These are phyloP conservation scores for Luzula sylvatica DNA, from an alignment of 176 grass and related monocot species.

Conservation along the genomic window DNA sequence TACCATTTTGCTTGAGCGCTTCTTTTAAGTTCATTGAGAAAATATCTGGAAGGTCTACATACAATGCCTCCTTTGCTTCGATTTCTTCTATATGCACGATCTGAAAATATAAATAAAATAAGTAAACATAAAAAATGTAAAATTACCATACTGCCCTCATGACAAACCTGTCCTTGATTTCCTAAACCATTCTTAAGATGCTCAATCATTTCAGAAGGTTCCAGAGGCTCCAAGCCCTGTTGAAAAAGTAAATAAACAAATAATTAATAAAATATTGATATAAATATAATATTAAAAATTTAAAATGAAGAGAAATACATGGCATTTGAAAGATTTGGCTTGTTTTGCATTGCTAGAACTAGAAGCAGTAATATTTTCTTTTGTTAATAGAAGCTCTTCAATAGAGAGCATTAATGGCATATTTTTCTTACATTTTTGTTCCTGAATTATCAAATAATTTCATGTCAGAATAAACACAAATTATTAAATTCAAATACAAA, in stretches of 20 bases:
- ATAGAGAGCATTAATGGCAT: slow-evolving; percentile 22
- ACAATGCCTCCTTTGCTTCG: slow-evolving; percentile 42
- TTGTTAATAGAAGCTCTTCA: slow-evolving; percentile 29
- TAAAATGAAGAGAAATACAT: slow-evolving; percentile 33
- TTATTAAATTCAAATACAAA: background rate
- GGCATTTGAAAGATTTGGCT: slow-evolving; percentile 28
- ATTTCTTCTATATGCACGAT: slow-evolving; percentile 71
- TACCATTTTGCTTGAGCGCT: slow-evolving; percentile 48
- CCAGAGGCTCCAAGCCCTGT: slow-evolving; percentile 44
- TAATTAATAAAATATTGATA: background rate
- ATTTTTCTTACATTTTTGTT: slow-evolving; percentile 17
- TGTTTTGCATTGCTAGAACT: slow-evolving; percentile 16
- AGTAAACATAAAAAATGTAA: background rate
- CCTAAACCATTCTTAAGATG: slow-evolving; percentile 76
- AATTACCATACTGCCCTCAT: background rate
- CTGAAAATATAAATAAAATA: slow-evolving; percentile 36
- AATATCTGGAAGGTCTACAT: slow-evolving; percentile 46
- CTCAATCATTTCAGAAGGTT: slow-evolving; percentile 68
- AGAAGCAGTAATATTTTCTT: slow-evolving; percentile 13
- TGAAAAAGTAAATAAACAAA: slow-evolving; percentile 4
- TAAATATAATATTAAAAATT: slow-evolving; percentile 7
- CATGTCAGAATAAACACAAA: background rate
- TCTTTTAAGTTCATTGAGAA: slow-evolving; percentile 45
- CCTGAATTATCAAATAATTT: slow-evolving; percentile 4
- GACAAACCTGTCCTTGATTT: slow-evolving; percentile 64